Percentiles rank a stretch among this genome's conserved stretches.
These are phyloP conservation scores for Leptographium procerum DNA, from an alignment of 2,329 filamentous ascomycete genomes.

Conservation along the genomic window DNA sequence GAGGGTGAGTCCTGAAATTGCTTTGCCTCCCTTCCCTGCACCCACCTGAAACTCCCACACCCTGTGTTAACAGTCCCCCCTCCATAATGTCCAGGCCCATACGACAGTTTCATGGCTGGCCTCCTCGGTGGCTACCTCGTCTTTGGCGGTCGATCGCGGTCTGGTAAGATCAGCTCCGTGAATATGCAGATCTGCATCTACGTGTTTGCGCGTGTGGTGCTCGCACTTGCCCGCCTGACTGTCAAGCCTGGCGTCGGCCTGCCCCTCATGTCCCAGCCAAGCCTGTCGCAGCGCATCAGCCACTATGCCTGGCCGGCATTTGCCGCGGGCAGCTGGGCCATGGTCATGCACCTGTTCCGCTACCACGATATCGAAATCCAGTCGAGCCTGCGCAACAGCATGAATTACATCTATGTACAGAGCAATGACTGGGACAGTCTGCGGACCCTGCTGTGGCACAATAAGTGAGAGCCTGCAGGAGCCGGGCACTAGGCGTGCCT, in stretches of 20 bases:
- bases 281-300: conserved; percentile 38
- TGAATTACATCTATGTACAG: conserved; percentile 93
- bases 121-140: conserved; percentile 84
- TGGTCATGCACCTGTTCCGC: conserved; percentile 91
- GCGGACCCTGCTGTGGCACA: conserved; percentile 76
- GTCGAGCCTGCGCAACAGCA: conserved; percentile 82
- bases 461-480: conserved; percentile 36
- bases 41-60: background rate
- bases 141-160: conserved; percentile 62
- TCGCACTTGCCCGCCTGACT: conserved; percentile 73
- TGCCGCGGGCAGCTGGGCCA: conserved; percentile 79
- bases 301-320: conserved; percentile 85
- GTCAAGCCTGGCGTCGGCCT: conserved; percentile 52
- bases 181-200: conserved; percentile 98
- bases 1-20: conserved; percentile 29
- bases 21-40: background rate
- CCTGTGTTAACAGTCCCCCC: background rate
- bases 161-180: conserved; percentile 62
- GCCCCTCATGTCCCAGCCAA: conserved; percentile 36
- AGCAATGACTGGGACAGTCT: conserved; percentile 83
- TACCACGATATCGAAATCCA: conserved; percentile 88
- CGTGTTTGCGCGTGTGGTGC: conserved; percentile 82
- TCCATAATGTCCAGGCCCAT: conserved; percentile 43
- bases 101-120: conserved; percentile 79
- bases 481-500: background rate